Evolutionary conservation across 495 filamentous ascomycete species (phyloP).

Genomic region (Penicillium roqueforti): DNA sequence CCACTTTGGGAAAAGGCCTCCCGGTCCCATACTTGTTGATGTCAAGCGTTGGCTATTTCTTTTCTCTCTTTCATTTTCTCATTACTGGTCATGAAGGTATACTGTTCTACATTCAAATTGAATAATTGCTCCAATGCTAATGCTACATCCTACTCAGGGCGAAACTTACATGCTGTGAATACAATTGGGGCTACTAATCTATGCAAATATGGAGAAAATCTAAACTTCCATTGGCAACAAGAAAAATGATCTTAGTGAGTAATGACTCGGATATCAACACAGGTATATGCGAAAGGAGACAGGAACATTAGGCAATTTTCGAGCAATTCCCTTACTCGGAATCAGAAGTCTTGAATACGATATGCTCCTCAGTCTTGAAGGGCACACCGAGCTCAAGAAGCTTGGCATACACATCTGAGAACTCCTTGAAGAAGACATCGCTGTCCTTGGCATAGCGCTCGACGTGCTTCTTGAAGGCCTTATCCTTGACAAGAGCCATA

Average conservation of each 20-base stretch:
- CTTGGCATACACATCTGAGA: conserved; percentile 70
- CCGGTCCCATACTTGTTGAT: conserved; percentile 2
- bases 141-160: background rate
- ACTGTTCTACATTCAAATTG: no score
- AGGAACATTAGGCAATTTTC: conserved; percentile 9
- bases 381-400: conserved; percentile 95
- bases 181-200: background rate
- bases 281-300: conserved; percentile 11
- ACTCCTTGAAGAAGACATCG: conserved; percentile 90
- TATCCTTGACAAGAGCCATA: conserved; percentile 82
- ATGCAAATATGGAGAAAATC: background rate
- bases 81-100: background rate
- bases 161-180: background rate
- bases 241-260: conserved; percentile 13
- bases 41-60: background rate
- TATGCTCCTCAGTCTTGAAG: conserved; percentile 68
- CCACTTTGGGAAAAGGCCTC: conserved; percentile 4
- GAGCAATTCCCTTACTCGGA: conserved; percentile 36
- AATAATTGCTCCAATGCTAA: background rate
- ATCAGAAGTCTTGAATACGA: conserved; percentile 69
- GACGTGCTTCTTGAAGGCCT: conserved; percentile 77
- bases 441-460: conserved; percentile 92
- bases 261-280: conserved; percentile 37
- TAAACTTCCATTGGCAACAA: conserved; percentile 10
- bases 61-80: background rate